Evolutionary conservation across 192 early-diverging fungal species (phyloP).

Genomic region (Gaertneriomyces semiglobifer): DNA sequence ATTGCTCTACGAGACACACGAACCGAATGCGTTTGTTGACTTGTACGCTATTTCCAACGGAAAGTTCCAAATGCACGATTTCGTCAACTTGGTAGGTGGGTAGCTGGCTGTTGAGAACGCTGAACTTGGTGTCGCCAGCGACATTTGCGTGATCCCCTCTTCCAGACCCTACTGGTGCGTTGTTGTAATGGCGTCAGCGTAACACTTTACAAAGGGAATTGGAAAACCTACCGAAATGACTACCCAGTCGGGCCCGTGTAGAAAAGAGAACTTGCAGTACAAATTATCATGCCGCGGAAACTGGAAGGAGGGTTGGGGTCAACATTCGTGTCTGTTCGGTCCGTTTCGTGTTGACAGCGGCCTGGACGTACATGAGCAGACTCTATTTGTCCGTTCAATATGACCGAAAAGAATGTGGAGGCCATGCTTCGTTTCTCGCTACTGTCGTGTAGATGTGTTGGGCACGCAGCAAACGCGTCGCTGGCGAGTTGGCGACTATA

Average conservation of each 20-base stretch:
- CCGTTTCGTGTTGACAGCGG: background rate
- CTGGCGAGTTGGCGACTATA: too few species aligned
- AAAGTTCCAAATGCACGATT: constrained; percentile 62
- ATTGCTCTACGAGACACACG: background rate
- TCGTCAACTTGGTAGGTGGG: constrained; percentile 24
- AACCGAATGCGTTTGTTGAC: constrained; percentile 55
- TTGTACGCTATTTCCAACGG: constrained; percentile 59
- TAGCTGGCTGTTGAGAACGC: constrained; percentile 26
- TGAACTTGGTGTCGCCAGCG: constrained; percentile 21
- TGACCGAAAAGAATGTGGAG: constrained; percentile 46
- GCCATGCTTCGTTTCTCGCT: background rate
- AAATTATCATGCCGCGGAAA: constrained; percentile 54
- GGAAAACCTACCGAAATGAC: constrained; percentile 37
- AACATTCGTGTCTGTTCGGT: background rate
- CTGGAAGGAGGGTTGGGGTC: constrained; percentile 19
- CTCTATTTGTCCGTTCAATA: constrained; percentile 55
- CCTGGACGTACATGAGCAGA: constrained; percentile 44
- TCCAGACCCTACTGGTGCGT: constrained; percentile 45
- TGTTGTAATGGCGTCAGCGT: background rate
- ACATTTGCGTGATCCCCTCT: constrained; percentile 58
- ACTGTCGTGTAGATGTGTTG: too few species aligned
- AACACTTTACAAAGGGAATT: too few species aligned
- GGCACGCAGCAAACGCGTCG: too few species aligned
- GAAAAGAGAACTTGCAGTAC: constrained; percentile 60
- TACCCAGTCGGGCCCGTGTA: constrained; percentile 56